Percentiles rank a stretch among this genome's conserved stretches.
phyloP scores from a whole-genome alignment of 78 protist species.

The Dictyostelium capitatum region DNA sequence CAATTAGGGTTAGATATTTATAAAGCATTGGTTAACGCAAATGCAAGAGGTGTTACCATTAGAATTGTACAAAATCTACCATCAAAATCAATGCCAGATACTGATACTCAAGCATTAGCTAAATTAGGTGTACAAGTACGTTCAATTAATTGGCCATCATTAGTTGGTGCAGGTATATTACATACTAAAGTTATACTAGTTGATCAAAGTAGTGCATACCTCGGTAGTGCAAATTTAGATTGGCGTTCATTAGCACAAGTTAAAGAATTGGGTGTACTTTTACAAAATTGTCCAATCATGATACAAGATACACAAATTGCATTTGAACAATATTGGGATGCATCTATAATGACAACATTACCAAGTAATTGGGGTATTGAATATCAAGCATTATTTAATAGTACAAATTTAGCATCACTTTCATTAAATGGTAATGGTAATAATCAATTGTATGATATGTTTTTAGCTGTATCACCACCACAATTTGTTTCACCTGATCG shows the following conservation, averaged over 20 bases:
- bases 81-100: slow-evolving; percentile 38
- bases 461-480: slow-evolving; percentile 71
- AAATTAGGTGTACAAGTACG: slow-evolving; percentile 74
- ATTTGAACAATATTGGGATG: slow-evolving; percentile 82
- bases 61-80: slow-evolving; percentile 82
- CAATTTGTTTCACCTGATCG: slow-evolving; percentile 45
- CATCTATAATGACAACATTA: slow-evolving; percentile 7
- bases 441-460: slow-evolving; percentile 32
- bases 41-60: slow-evolving; percentile 52
- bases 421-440: slow-evolving; percentile 29
- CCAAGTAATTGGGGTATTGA: slow-evolving; percentile 58
- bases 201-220: slow-evolving; percentile 36
- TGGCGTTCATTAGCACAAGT: slow-evolving; percentile 93
- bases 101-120: slow-evolving; percentile 42
- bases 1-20: slow-evolving; percentile 66
- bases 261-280: slow-evolving; percentile 91
- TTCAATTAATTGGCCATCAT: slow-evolving; percentile 42
- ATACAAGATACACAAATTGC: slow-evolving; percentile 80
- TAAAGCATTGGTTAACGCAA: slow-evolving; percentile 56
- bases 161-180: slow-evolving; percentile 72
- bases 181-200: slow-evolving; percentile 75
- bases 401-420: not conserved
- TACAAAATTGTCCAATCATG: slow-evolving; percentile 72
- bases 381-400: slow-evolving; percentile 35
- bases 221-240: slow-evolving; percentile 87